Base-by-base conservation (phyloP, 176 grass and related monocot species). In the Zoysia pacifica region DNA sequence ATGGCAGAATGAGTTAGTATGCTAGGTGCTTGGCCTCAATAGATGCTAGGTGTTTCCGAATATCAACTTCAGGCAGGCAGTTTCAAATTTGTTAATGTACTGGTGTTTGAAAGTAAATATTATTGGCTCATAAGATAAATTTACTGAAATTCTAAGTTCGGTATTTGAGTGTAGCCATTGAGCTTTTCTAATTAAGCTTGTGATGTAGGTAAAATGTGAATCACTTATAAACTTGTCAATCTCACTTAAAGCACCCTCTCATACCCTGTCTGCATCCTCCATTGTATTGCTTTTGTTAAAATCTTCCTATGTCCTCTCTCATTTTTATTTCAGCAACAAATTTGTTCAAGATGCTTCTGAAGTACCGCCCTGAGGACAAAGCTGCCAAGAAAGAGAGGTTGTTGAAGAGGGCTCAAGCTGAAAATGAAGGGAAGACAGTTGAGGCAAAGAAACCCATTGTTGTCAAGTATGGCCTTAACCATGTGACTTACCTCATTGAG, bases 401-500 rank as follows among this genome's bases (percentile, higher is more conserved):
- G 67, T 65, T 92, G 61, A 92, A 86, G 79, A 77, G 90, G 56
- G 90, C 86, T 11, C 74, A 89, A 79, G 86, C 86, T 76, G 83
- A 83, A 59, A 60, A 10, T 43, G 90, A 91, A 75, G 86, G 90
- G 14, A 91, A 91, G 47, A 88, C 86, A 70, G 82, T 91, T 62
- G 82, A 88, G 70, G 73, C 74, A 1, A 91, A 91, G 82, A 91
- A 91, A 52, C 86, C 90, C 10, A 91, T 91, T 37, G 90, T 88
- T 11, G 90, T 91, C 42, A 91, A 91, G 50, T 91, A 88, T 80
- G 90, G 82, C 41, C 90, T 91, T 7, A 86, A 91, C 83, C 90
- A 91, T 88, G 86, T 91, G 49, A 91, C 90, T 2, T 91, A 88
- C 58, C 90, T 91, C 44, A 91, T 91, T 1, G 90, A 91, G 54